A percentile compares a stretch with the other conserved stretches of the same genome.
Evolutionary conservation across 345 rosid species (phyloP).

Genomic region (Melaleuca quinquenervia): DNA sequence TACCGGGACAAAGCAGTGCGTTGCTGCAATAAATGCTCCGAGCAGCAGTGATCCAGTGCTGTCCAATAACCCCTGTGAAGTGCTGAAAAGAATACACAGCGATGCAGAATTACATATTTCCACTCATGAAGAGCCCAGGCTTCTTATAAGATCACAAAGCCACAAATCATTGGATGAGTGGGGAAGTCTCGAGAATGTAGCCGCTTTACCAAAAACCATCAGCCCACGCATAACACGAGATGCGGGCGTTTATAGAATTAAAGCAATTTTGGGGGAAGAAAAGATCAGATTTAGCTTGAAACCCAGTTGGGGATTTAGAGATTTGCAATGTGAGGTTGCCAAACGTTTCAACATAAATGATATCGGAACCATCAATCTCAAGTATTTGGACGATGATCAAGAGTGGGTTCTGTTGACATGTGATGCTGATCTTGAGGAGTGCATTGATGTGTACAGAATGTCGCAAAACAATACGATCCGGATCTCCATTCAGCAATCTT

Average conservation of each 20-base stretch:
- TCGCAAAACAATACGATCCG: slow-evolving; percentile 39
- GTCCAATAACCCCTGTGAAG: slow-evolving; percentile 18
- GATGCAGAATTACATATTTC: slow-evolving; percentile 31
- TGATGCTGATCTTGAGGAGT: slow-evolving; percentile 78
- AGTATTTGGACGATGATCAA: slow-evolving; percentile 57
- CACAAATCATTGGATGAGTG: slow-evolving; percentile 37
- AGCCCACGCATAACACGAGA: slow-evolving; percentile 1
- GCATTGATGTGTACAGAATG: slow-evolving; percentile 51
- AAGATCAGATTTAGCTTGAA: slow-evolving; percentile 50
- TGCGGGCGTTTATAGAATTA: slow-evolving; percentile 27
- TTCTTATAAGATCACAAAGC: slow-evolving; percentile 48
- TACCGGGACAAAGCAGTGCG: slow-evolving; percentile 43
- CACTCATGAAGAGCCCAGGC: slow-evolving; percentile 35
- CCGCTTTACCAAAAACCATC: slow-evolving; percentile 15
- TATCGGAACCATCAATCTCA: slow-evolving; percentile 30
- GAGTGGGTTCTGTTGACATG: slow-evolving; percentile 76
- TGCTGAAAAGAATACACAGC: slow-evolving; percentile 40
- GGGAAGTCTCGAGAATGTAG: slow-evolving; percentile 20
- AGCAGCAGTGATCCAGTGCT: slow-evolving; percentile 10
- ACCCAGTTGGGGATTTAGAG: slow-evolving; percentile 34
- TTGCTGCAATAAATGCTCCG: slow-evolving; percentile 7
- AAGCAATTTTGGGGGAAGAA: slow-evolving; percentile 27
- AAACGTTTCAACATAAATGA: slow-evolving; percentile 39
- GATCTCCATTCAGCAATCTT: slow-evolving; percentile 15
- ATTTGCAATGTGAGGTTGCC: slow-evolving; percentile 51